Evolutionary conservation across 2,329 filamentous ascomycete species (phyloP).

Genomic region (Penicillium sp.): DNA sequence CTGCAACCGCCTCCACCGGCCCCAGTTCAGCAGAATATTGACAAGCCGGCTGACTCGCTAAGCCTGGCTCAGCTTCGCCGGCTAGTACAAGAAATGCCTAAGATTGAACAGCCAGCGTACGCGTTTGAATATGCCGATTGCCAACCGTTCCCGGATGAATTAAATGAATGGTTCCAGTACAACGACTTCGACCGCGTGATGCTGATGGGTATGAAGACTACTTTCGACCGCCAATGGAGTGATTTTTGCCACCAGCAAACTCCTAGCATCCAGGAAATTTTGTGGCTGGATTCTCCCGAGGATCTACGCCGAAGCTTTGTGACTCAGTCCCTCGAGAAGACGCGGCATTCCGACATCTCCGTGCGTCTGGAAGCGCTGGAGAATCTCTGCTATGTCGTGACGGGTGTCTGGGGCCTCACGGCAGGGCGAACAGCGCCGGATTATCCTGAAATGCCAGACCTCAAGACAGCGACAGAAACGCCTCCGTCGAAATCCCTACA

Average conservation of each 20-base stretch:
- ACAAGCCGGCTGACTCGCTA: constrained; percentile 61
- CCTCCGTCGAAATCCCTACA: constrained; percentile 50
- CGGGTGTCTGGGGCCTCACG: constrained; percentile 69
- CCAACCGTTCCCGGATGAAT: constrained; percentile 74
- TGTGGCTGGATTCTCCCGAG: constrained; percentile 66
- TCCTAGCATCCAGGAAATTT: constrained; percentile 40
- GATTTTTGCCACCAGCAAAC: constrained; percentile 46
- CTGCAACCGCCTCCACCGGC: constrained; percentile 48
- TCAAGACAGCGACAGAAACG: constrained; percentile 40
- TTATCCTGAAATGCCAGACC: constrained; percentile 31
- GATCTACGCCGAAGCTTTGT: constrained; percentile 49
- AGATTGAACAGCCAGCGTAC: constrained; percentile 69
- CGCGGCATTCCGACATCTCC: constrained; percentile 41
- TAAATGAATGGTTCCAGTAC: constrained; percentile 98
- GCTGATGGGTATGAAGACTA: constrained; percentile 68
- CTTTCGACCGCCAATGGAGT: constrained; percentile 75
- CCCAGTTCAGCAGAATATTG: constrained; percentile 39
- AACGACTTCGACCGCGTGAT: constrained; percentile 80
- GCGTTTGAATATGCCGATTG: constrained; percentile 78
- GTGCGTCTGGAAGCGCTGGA: constrained; percentile 48
- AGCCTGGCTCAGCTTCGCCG: constrained; percentile 70
- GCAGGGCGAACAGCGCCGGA: constrained; percentile 48
- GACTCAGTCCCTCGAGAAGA: constrained; percentile 34
- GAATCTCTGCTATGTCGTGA: constrained; percentile 53
- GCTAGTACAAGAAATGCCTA: constrained; percentile 71